phyloP scores from a whole-genome alignment of 306 rosid species.

The Vicia faba region DNA sequence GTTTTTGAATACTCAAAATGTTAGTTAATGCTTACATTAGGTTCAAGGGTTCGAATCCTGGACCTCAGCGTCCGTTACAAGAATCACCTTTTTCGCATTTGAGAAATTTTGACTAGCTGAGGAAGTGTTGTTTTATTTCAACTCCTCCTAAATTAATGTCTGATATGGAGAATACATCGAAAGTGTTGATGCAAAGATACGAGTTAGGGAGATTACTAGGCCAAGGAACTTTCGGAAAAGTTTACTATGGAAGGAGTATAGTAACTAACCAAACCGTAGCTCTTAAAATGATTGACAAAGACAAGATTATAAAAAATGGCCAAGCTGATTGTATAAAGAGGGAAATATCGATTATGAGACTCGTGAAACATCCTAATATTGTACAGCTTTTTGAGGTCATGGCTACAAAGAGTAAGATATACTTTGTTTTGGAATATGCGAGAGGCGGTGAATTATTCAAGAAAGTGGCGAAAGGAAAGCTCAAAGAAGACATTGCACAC shows the following conservation, averaged over 20 bases:
- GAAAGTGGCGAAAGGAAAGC: constrained; percentile 49
- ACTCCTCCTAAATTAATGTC: constrained; percentile 29
- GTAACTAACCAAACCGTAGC: constrained; percentile 51
- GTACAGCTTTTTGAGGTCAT: constrained; percentile 56
- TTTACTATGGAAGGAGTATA: constrained; percentile 49
- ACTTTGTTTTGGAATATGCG: constrained; percentile 55
- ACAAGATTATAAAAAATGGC: constrained; percentile 41
- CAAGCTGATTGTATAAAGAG: constrained; percentile 43
- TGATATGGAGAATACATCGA: constrained; percentile 50
- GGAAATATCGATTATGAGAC: constrained; percentile 54
- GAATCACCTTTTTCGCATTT: constrained; percentile 6
- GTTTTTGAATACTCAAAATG: background rate
- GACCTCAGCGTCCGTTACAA: constrained; percentile 15
- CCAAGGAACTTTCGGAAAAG: constrained; percentile 61
- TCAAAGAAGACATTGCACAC: constrained; percentile 52
- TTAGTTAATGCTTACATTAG: constrained; percentile 24
- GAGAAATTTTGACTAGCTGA: constrained; percentile 20
- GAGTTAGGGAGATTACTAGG: constrained; percentile 59
- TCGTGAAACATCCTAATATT: constrained; percentile 52
- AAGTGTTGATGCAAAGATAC: constrained; percentile 52
- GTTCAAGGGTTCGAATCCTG: background rate
- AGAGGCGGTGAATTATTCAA: constrained; percentile 60
- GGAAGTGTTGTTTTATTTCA: constrained; percentile 23
- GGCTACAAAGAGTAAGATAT: constrained; percentile 57
- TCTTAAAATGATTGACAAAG: constrained; percentile 53